Percentiles rank a stretch among this genome's conserved stretches.
Conservation (phyloP, 768 basidiomycete genomes). For the Russula olivacea region DNA sequence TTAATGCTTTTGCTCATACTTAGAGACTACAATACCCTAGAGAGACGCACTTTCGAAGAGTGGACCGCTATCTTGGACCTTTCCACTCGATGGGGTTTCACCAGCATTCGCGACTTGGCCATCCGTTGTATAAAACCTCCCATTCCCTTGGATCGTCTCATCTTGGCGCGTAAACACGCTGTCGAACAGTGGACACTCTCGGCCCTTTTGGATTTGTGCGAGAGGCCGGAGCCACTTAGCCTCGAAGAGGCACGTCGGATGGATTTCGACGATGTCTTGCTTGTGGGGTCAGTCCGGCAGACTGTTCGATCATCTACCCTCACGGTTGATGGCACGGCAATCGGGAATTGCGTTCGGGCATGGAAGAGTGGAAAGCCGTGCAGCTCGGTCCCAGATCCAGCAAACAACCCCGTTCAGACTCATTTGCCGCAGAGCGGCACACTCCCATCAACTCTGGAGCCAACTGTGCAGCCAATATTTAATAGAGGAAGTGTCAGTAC, state of each 20-base stretch:
- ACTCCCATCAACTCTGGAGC: neutral
- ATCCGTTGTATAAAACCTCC: constrained; percentile 3
- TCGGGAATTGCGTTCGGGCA: neutral
- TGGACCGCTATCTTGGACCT: constrained; percentile 21
- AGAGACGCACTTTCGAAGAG: constrained; percentile 10
- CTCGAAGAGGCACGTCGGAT: constrained; percentile 15
- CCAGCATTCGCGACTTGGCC: constrained; percentile 16
- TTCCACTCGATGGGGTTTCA: constrained; percentile 20
- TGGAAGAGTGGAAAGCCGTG: constrained; percentile 1
- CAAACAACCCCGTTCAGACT: neutral
- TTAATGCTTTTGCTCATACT: neutral
- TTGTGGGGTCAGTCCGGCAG: constrained; percentile 15
- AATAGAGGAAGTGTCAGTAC: neutral
- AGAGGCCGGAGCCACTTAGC: constrained; percentile 13
- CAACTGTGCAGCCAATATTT: too few relatives aligned
- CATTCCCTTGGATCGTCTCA: neutral
- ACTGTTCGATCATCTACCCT: constrained; percentile 1
- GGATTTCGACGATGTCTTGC: constrained; percentile 13
- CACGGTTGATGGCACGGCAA: neutral
- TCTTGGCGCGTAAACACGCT: constrained; percentile 7
- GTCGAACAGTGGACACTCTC: constrained; percentile 16
- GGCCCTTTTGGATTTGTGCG: constrained; percentile 8
- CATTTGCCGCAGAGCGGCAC: neutral
- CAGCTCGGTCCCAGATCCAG: neutral
- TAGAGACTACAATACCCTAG: constrained; percentile 14